Evolutionary conservation across 139 green algal species (phyloP).

Genomic region (Chlamydomonas schloesseri): DNA sequence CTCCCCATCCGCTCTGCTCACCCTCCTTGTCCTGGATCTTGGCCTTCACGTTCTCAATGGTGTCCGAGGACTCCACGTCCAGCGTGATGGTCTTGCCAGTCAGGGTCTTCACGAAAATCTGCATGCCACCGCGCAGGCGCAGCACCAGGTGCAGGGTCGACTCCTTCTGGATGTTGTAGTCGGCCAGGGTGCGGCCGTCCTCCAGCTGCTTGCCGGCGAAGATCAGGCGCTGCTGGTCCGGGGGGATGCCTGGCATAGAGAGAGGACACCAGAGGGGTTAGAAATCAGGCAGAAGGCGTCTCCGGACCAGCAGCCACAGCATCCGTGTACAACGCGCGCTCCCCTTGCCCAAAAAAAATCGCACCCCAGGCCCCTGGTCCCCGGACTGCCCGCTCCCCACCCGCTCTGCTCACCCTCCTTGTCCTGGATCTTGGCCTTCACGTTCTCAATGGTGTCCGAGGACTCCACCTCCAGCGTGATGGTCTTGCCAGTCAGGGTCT

Average conservation of each 20-base stretch:
- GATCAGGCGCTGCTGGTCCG: conserved; percentile 95
- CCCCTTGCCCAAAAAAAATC: background rate
- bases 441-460: conserved; percentile 91
- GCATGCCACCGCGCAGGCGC: conserved; percentile 58
- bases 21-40: conserved; percentile 97
- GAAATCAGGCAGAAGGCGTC: background rate
- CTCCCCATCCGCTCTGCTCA: background rate
- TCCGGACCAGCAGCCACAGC: background rate
- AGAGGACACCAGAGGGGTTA: no score
- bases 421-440: conserved; percentile 97
- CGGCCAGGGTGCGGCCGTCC: conserved; percentile 92
- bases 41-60: conserved; percentile 93
- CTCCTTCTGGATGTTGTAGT: conserved; percentile 99
- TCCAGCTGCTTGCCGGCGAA: conserved; percentile 98
- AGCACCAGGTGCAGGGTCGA: conserved; percentile 82
- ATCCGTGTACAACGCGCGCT: no score
- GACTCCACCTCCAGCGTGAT: conserved; percentile 81
- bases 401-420: conserved; percentile 90
- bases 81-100: conserved; percentile 87
- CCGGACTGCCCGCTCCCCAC: background rate
- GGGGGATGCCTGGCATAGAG: conserved; percentile 81
- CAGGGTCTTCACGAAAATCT: conserved; percentile 95
- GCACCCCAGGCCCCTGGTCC: background rate
- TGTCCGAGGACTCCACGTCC: conserved; percentile 82
- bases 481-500: conserved; percentile 90